Evolutionary conservation across 495 filamentous ascomycete species (phyloP), one percentile per base, ranked within the genome.

Genomic region (Penicillium cinerascens): DNA sequence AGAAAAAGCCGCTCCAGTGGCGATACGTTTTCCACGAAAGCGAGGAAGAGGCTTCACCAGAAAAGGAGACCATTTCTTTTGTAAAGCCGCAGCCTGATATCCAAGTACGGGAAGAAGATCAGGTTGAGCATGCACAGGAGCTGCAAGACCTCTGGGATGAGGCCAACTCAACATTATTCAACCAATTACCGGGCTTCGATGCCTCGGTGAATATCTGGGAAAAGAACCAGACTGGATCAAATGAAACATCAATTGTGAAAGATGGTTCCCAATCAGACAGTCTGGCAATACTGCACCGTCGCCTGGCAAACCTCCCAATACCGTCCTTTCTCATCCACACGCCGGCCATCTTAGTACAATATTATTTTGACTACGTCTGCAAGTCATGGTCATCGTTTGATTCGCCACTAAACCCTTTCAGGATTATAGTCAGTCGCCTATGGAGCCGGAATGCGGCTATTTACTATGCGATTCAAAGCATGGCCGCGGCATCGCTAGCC

Each of bases 381-480:
- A 64, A 61, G 33, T 51, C 59, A 23, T 64, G 61, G 61, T 64
- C 61, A 22, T 64, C 61, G 6, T 64, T 64, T 47, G 58, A 64
- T 47, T 64, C 58, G 8, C 61, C 61, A 20, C 47, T 64, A 15
- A 64, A 61, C 38, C 61, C 61, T 9, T 61, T 64, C 10, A 52
- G 61, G 17, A 36, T 45, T 3, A 61, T 64, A 21, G 39, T 64
- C 41, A 61, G 61, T 25, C 54, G 58, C 15, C 58, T 64, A 13
- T 64, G 61, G 61, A 64, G 61, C 43, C 49, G 50, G 7, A 64
- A 59, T 47, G 61, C 61, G 3, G 55, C 61, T 2, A 58, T 64
- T 16, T 64, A 64, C 49, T 64, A 61, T 44, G 55, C 61, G 15
- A 61, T 64, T 9, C 61, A 64, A 27, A 64, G 61, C 10, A 64